Evolutionary conservation across 345 rosid genomes (phyloP).

Genomic region (Nasturtium officinale): DNA sequence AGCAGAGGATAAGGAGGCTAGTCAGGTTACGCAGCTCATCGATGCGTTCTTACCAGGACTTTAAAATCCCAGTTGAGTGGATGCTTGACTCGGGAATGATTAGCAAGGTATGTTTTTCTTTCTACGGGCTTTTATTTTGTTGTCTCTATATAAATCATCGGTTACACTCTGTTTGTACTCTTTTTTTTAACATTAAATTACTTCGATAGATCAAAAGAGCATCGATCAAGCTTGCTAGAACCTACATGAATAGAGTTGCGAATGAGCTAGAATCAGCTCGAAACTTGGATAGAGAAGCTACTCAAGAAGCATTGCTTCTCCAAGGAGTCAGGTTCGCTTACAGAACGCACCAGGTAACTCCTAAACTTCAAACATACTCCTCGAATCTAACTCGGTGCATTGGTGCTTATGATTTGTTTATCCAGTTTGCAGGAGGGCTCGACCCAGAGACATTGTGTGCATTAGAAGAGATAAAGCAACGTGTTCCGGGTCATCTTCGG

Average conservation of each 20-base stretch:
- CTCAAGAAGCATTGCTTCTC: constrained; percentile 73
- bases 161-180: neutral
- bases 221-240: constrained; percentile 70
- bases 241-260: constrained; percentile 78
- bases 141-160: neutral
- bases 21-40: constrained; percentile 60
- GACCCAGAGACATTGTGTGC: constrained; percentile 86
- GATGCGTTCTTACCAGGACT: constrained; percentile 62
- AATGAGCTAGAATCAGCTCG: constrained; percentile 64
- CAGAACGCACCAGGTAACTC: constrained; percentile 77
- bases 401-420: neutral
- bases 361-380: neutral
- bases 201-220: constrained; percentile 70
- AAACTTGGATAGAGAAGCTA: constrained; percentile 61
- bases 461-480: constrained; percentile 77
- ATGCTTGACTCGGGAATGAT: constrained; percentile 84
- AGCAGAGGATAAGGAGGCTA: constrained; percentile 65
- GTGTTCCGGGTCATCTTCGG: constrained; percentile 57
- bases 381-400: neutral
- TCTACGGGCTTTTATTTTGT: neutral
- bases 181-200: constrained; percentile 1
- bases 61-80: constrained; percentile 79
- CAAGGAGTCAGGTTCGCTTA: constrained; percentile 83
- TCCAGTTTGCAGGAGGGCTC: constrained; percentile 84
- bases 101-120: constrained; percentile 49